Evolutionary conservation across 495 filamentous ascomycete species (phyloP).

Genomic region (Chaetomidium leptoderma): DNA sequence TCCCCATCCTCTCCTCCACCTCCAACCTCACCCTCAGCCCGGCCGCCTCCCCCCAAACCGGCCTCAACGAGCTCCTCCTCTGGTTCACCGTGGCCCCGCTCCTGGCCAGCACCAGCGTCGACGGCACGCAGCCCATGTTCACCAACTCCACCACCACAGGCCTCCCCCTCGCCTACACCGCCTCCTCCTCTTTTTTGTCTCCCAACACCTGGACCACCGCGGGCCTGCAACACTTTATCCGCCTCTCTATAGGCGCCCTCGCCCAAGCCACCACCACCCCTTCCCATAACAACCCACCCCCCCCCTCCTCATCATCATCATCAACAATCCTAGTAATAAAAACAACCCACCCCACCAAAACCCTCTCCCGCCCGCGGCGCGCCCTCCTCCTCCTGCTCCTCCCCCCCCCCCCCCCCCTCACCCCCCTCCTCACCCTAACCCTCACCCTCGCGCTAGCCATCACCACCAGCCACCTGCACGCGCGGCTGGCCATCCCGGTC

Average conservation of each 20-base stretch:
- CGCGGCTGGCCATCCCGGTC: slow-evolving; percentile 22
- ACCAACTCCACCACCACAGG: slow-evolving; percentile 24
- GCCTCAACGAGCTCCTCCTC: slow-evolving; percentile 31
- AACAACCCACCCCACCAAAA: slow-evolving; percentile 7
- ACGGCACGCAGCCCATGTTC: slow-evolving; percentile 31
- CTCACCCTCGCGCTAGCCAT: slow-evolving; percentile 2
- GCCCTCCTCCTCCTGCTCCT: slow-evolving; percentile 22
- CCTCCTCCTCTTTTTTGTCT: not conserved
- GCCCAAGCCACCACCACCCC: slow-evolving; percentile 22
- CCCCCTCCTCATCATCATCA: slow-evolving; percentile 5
- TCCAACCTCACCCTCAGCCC: slow-evolving; percentile 14
- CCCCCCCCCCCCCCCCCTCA: slow-evolving; percentile 7
- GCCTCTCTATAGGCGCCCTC: slow-evolving; percentile 28
- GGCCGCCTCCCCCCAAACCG: slow-evolving; percentile 8
- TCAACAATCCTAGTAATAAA: too few relatives aligned
- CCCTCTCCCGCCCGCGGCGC: slow-evolving; percentile 15
- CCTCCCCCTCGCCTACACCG: slow-evolving; percentile 21
- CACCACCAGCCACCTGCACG: slow-evolving; percentile 17
- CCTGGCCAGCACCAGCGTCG: slow-evolving; percentile 21
- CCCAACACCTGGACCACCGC: slow-evolving; percentile 27
- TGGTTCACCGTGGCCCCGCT: slow-evolving; percentile 32
- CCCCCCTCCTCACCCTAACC: slow-evolving; percentile 8
- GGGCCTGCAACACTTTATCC: slow-evolving; percentile 27
- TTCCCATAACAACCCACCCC: not conserved
- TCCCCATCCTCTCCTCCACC: slow-evolving; percentile 23